Percentiles rank a stretch among this genome's conserved stretches.
Conservation (phyloP, 805 yeast species). For the Candida nitratophila region DNA sequence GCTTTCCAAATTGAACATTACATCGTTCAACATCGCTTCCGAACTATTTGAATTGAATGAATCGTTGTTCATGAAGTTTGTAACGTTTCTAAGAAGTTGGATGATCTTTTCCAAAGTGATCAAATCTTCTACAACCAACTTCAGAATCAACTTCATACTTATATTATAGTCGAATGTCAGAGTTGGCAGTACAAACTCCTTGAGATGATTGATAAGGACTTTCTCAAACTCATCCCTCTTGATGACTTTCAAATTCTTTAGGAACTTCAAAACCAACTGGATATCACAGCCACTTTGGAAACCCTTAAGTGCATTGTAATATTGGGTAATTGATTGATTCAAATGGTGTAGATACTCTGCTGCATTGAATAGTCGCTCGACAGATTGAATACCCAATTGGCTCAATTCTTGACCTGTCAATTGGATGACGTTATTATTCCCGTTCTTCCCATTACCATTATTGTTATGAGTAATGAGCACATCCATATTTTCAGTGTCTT, state of each 20-base stretch:
- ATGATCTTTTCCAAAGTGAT: conserved; percentile 26
- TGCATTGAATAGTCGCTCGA: conserved; percentile 22
- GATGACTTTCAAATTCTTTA: conserved; percentile 30
- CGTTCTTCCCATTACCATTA: background rate
- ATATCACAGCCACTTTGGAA: conserved; percentile 7
- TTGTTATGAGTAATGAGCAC: too few relatives aligned
- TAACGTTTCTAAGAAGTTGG: conserved; percentile 16
- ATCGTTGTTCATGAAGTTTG: conserved; percentile 6
- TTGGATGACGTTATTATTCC: background rate
- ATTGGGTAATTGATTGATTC: conserved; percentile 18
- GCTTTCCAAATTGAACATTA: conserved; percentile 15
- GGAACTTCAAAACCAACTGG: conserved; percentile 6
- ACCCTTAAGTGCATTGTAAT: conserved; percentile 19
- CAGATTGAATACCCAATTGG: conserved; percentile 19
- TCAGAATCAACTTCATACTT: conserved; percentile 29
- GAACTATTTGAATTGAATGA: conserved; percentile 11
- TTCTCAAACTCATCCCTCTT: conserved; percentile 25
- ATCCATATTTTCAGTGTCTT: background rate
- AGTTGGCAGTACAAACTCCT: conserved; percentile 22
- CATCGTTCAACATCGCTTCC: conserved; percentile 17
- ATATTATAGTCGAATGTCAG: conserved; percentile 27
- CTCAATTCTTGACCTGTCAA: conserved; percentile 11
- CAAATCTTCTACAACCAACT: conserved; percentile 30
- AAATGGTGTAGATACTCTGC: conserved; percentile 24
- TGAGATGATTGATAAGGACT: conserved; percentile 17